These are phyloP conservation scores for Madurella fahalii DNA, from an alignment of 2,329 filamentous ascomycete genomes.

Conservation along the genomic window DNA sequence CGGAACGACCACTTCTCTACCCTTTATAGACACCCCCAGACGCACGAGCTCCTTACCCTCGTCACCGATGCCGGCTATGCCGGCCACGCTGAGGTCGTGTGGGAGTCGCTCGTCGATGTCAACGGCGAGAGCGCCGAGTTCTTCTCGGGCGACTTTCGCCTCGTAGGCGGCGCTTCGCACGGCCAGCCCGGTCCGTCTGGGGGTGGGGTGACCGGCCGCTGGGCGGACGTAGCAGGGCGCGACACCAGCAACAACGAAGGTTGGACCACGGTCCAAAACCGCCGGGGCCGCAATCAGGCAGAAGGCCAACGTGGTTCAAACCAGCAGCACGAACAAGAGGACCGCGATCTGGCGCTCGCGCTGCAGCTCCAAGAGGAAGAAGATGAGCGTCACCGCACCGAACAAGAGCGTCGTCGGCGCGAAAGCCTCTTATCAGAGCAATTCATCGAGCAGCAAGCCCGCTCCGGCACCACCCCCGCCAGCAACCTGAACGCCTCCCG, in stretches of 20 bases:
- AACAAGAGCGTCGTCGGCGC: constrained; percentile 58
- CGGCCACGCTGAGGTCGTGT: constrained; percentile 84
- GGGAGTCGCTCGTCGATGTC: constrained; percentile 89
- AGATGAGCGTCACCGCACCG: constrained; percentile 66
- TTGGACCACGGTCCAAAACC: constrained; percentile 55
- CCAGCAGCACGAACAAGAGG: constrained; percentile 61
- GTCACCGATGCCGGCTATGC: constrained; percentile 93
- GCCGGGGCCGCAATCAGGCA: constrained; percentile 27
- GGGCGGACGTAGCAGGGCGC: background rate
- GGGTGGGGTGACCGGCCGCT: constrained; percentile 1
- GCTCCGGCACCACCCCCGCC: constrained; percentile 21
- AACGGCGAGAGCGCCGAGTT: constrained; percentile 79
- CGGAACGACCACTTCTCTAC: constrained; percentile 97
- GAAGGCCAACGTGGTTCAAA: constrained; percentile 18
- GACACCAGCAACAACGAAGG: constrained; percentile 23
- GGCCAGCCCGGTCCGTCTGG: constrained; percentile 8
- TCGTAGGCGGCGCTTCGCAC: constrained; percentile 60
- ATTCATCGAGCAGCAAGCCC: constrained; percentile 62
- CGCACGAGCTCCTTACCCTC: constrained; percentile 70
- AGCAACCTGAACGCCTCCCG: constrained; percentile 21
- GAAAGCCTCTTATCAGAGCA: constrained; percentile 66
- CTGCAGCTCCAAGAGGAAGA: constrained; percentile 94
- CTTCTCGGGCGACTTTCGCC: constrained; percentile 83
- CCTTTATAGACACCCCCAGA: constrained; percentile 80
- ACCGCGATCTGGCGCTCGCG: constrained; percentile 81